phyloP scores from a whole-genome alignment of 164 flowering plant species.

The Piper longum region DNA sequence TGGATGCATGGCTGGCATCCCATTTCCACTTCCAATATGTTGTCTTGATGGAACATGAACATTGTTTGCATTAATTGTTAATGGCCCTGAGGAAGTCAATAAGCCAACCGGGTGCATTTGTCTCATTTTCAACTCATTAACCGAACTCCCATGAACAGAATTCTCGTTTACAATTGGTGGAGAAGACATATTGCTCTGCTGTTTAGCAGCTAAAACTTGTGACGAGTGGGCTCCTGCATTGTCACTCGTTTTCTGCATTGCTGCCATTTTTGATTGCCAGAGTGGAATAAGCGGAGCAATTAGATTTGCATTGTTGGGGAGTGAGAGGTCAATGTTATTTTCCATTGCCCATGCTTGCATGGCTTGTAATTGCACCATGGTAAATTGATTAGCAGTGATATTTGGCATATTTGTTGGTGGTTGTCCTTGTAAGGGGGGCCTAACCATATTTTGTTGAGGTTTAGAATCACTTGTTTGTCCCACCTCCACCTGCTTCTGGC shows the following conservation, averaged over 20 bases:
- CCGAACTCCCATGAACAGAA: constrained; percentile 57
- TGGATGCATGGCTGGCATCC: constrained; percentile 47
- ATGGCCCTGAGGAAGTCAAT: constrained; percentile 28
- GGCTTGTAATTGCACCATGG: constrained; percentile 71
- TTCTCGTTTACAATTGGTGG: constrained; percentile 46
- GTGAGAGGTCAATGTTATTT: constrained; percentile 71
- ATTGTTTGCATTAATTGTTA: constrained; percentile 28
- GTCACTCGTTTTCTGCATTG: constrained; percentile 61
- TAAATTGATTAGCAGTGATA: constrained; percentile 39
- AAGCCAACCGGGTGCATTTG: constrained; percentile 35
- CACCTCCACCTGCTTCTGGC: constrained; percentile 55
- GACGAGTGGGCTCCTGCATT: constrained; percentile 33
- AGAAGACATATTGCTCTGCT: constrained; percentile 35
- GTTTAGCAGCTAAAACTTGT: constrained; percentile 34
- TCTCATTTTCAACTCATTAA: constrained; percentile 57
- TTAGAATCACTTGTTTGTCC: constrained; percentile 34
- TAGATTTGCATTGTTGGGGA: constrained; percentile 65
- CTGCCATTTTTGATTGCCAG: constrained; percentile 61
- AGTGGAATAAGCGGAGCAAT: constrained; percentile 65
- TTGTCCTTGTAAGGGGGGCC: constrained; percentile 36
- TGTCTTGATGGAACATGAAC: constrained; percentile 32
- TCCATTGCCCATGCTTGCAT: constrained; percentile 84
- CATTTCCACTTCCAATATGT: constrained; percentile 31
- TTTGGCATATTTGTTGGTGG: constrained; percentile 37
- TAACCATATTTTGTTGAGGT: constrained; percentile 24